Percentiles rank a stretch among this genome's conserved stretches.
These are phyloP conservation scores for Coemansia furcata DNA, from an alignment of 192 early-diverging fungal species.

Conservation along the genomic window DNA sequence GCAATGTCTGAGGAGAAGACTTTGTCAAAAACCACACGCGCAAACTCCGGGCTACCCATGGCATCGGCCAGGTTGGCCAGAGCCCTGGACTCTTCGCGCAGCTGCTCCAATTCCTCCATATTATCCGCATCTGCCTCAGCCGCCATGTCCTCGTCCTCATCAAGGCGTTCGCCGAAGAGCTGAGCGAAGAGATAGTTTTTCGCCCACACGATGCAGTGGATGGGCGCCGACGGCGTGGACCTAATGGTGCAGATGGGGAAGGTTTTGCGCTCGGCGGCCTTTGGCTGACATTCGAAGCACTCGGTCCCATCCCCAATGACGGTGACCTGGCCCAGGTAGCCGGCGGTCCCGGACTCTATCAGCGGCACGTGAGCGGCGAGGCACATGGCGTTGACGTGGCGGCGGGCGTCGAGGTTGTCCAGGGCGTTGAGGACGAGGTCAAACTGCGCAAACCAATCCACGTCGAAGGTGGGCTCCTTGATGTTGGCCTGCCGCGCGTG, in stretches of 20 bases:
- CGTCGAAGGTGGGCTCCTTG: constrained; percentile 78
- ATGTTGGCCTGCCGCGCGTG: constrained; percentile 81
- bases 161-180: constrained; percentile 60
- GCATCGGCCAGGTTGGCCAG: constrained; percentile 66
- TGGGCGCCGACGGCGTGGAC: constrained; percentile 88
- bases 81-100: constrained; percentile 72
- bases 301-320: constrained; percentile 79
- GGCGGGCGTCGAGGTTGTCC: constrained; percentile 92
- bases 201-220: constrained; percentile 99
- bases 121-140: constrained; percentile 58
- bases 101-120: constrained; percentile 67
- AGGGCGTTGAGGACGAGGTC: constrained; percentile 94
- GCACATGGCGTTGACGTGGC: constrained; percentile 96
- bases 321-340: constrained; percentile 89
- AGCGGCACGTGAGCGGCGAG: constrained; percentile 85
- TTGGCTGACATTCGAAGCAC: constrained; percentile 94
- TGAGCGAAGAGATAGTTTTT: constrained; percentile 92
- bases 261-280: constrained; percentile 75
- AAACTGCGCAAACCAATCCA: constrained; percentile 86
- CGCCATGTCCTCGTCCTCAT: constrained; percentile 22
- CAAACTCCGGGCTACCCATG: constrained; percentile 60
- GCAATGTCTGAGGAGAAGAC: constrained; percentile 81
- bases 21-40: constrained; percentile 67
- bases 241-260: constrained; percentile 98
- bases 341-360: constrained; percentile 94